These are phyloP conservation scores for Globisporangium rhizosaccharum DNA, from an alignment of 352 stramenopile genomes.

Conservation along the genomic window DNA sequence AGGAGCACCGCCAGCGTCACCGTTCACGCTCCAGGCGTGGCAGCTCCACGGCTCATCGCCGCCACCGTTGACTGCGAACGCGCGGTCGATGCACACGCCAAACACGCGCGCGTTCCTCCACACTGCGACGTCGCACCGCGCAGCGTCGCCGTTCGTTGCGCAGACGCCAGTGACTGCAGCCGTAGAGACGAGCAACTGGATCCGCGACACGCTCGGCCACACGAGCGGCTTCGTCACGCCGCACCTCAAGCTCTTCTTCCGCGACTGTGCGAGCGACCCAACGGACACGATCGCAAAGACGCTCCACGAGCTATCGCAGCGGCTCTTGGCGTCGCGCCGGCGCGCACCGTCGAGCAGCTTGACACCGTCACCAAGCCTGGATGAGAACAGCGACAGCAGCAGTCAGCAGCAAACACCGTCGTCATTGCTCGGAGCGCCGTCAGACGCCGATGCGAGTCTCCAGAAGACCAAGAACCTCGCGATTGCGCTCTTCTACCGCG, in stretches of 20 bases:
- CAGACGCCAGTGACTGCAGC: constrained; percentile 74
- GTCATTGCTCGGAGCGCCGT: constrained; percentile 14
- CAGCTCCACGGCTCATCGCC: constrained; percentile 66
- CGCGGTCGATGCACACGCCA: constrained; percentile 28
- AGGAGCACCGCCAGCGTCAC: constrained; percentile 16
- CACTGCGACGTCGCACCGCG: constrained; percentile 20
- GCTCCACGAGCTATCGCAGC: constrained; percentile 41
- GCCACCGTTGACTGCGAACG: constrained; percentile 13
- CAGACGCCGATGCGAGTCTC: constrained; percentile 70
- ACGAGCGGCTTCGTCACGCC: constrained; percentile 29
- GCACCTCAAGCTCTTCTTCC: constrained; percentile 54
- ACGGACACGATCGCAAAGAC: constrained; percentile 47
- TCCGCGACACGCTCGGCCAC: constrained; percentile 49
- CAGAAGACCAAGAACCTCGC: constrained; percentile 63
- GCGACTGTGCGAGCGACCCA: constrained; percentile 49
- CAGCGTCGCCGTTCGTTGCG: constrained; percentile 34
- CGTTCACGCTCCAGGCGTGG: constrained; percentile 53
- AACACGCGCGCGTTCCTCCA: constrained; percentile 21
- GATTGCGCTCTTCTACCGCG: constrained; percentile 74
- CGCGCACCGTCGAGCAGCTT: constrained; percentile 7
- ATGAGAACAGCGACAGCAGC: constrained; percentile 11
- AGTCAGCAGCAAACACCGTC: neutral
- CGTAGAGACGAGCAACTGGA: constrained; percentile 80
- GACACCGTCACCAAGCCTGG: neutral
- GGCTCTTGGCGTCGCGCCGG: constrained; percentile 37